These are phyloP conservation scores for Oidiodendron maius DNA, from an alignment of 495 filamentous ascomycete genomes.

Conservation along the genomic window DNA sequence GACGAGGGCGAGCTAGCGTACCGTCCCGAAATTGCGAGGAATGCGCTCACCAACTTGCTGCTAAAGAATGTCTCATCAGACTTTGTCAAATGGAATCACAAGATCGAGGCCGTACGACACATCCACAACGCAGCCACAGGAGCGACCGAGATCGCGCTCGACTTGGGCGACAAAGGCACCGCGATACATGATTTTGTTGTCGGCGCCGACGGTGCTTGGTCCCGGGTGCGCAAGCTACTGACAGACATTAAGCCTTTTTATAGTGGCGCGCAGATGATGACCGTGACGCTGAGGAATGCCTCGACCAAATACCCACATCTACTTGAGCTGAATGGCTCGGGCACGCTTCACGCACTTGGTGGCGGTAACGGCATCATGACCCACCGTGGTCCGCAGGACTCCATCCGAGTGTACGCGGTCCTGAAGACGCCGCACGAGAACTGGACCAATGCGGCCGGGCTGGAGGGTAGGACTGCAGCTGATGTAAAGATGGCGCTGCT, in stretches of 20 bases:
- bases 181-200: conserved; percentile 38
- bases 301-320: conserved; percentile 32
- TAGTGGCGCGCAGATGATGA: conserved; percentile 24
- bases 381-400: conserved; percentile 44
- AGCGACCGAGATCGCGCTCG: conserved; percentile 23
- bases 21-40: conserved; percentile 48
- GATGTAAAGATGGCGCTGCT: background rate
- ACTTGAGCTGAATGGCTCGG: conserved; percentile 25
- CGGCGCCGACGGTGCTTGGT: conserved; percentile 44
- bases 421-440: too few relatives aligned
- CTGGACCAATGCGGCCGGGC: conserved; percentile 9
- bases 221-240: conserved; percentile 29
- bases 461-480: background rate
- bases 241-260: conserved; percentile 24
- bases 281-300: conserved; percentile 30
- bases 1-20: conserved; percentile 22
- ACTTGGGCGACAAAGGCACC: conserved; percentile 28
- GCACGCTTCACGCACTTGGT: conserved; percentile 36
- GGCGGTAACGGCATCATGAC: conserved; percentile 31
- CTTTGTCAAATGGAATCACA: conserved; percentile 39
- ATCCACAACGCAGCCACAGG: conserved; percentile 23
- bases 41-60: conserved; percentile 34
- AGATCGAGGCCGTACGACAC: conserved; percentile 24
- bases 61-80: conserved; percentile 29
- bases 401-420: conserved; percentile 29